Base-by-base conservation (phyloP, 169 alveolate species). In the Eimeria necatrix region DNA sequence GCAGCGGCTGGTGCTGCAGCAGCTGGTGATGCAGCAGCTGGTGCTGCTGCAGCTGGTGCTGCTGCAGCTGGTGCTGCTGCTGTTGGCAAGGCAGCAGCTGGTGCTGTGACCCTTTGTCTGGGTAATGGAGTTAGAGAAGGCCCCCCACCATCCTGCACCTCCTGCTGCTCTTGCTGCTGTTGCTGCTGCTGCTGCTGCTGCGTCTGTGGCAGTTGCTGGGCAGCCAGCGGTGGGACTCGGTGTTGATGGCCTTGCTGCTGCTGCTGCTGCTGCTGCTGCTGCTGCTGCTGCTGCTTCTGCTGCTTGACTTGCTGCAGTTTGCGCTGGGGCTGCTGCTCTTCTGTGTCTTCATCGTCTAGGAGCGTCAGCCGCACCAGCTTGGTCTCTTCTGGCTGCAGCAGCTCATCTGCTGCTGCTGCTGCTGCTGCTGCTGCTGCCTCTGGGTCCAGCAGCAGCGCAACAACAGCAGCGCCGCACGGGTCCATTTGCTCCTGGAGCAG, bases 401-500 rank as follows among this genome's bases (percentile, higher is more conserved):
- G 56, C 8, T 76, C 86, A 3, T 76, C 86, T 48, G 60, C 86
- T 46, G 86, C 86, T 46, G 86, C 86, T 64, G 76, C 76, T 64
- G 76, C 76, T 14, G 76, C 76, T n/a, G n/a, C n/a, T 9, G 64
- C 64, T 14, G 14, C 64, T 14, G 76, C 76, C 26, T 64, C 76
- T 9, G 76, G 76, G 26, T 64, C 76, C 5, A 64, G 8, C 86
- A 76, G 86, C 86, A 76, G 61, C 24, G 86, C 86, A 4, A 76
- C 86, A 18, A 76, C 86, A n/a, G 86, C 61, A 46, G 86, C 86
- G 46, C 86, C 86, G 22, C 86, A 76, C 7, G 86, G 86, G 24
- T 76, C 86, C 5, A 6, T 9, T 5, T 26, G 56, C 24, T 76
- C 86, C 26, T 24, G 18, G 14, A 64, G 76, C 76, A 64, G 26